phyloP scores from a whole-genome alignment of 805 yeast genomes.

The Ogataea angusta region DNA sequence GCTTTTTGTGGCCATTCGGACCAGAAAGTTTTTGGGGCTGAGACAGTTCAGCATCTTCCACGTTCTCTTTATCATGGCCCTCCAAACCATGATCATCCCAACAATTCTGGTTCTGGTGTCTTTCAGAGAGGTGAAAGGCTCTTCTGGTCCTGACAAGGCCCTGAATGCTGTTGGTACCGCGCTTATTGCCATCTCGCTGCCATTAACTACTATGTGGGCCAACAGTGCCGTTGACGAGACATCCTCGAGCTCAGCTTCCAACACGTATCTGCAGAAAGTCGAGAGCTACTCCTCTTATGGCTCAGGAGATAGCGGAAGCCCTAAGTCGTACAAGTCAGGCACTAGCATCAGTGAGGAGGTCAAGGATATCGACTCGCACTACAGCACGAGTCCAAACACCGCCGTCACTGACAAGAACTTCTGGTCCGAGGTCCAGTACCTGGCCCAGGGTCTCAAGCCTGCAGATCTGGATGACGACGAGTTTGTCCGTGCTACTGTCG shows the following conservation, averaged over 20 bases:
- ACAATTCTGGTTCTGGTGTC: conserved; percentile 62
- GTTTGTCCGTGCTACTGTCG: conserved; percentile 18
- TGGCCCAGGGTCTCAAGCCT: conserved; percentile 29
- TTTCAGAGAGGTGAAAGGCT: conserved; percentile 35
- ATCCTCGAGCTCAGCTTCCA: conserved; percentile 37
- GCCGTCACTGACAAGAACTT: conserved; percentile 22
- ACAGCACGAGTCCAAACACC: conserved; percentile 18
- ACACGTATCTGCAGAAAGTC: conserved; percentile 23
- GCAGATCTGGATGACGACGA: conserved; percentile 20
- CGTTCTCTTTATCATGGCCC: conserved; percentile 72
- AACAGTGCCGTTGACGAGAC: conserved; percentile 54
- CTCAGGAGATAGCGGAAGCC: conserved; percentile 12
- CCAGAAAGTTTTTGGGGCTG: conserved; percentile 74
- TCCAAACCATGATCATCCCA: conserved; percentile 81
- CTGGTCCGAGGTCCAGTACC: conserved; percentile 32
- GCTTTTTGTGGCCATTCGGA: conserved; percentile 61
- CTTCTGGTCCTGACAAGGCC: conserved; percentile 29
- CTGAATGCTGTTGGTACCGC: conserved; percentile 54
- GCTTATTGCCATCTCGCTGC: conserved; percentile 68
- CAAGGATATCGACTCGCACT: conserved; percentile 15
- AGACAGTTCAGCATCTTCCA: conserved; percentile 82
- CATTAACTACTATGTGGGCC: conserved; percentile 89
- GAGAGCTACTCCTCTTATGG: conserved; percentile 12
- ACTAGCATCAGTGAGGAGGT: conserved; percentile 8
- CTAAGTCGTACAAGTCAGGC: conserved; percentile 11